Conservation (phyloP, 441 rosid genomes). For the Cnidoscolus chayamansa region DNA sequence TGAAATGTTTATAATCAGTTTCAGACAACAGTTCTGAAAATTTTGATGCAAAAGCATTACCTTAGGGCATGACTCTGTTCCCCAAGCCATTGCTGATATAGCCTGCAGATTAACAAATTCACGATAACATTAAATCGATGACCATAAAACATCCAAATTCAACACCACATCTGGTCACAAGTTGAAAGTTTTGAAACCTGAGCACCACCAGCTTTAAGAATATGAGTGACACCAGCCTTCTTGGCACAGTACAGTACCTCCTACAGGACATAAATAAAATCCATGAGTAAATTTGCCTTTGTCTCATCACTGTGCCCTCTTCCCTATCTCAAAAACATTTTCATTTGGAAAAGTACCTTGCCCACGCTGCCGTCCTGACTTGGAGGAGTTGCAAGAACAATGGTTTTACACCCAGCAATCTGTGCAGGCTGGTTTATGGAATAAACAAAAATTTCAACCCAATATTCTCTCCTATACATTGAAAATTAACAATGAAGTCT, state of each 20-base stretch:
- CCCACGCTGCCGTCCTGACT: constrained; percentile 80
- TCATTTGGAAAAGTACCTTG: constrained; percentile 49
- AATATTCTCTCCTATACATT: neutral
- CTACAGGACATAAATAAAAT: constrained; percentile 28
- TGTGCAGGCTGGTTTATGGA: constrained; percentile 71
- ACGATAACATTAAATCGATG: constrained; percentile 9
- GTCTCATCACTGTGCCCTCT: neutral
- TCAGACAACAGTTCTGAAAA: neutral
- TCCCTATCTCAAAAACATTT: neutral
- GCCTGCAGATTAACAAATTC: constrained; percentile 48
- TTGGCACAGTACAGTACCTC: constrained; percentile 93
- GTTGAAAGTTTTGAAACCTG: constrained; percentile 52
- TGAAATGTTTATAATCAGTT: neutral
- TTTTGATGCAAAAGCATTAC: constrained; percentile 36
- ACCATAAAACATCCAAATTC: neutral
- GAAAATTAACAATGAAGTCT: neutral
- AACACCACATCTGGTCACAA: neutral
- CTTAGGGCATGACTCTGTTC: constrained; percentile 93
- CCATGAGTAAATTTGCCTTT: neutral
- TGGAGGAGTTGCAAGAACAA: constrained; percentile 94
- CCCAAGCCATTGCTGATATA: constrained; percentile 97
- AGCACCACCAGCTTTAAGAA: constrained; percentile 94
- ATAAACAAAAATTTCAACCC: constrained; percentile 24
- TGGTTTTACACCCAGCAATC: constrained; percentile 88
- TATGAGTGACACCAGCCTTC: constrained; percentile 88